Evolutionary conservation across 1,284 basidiomycete species (phyloP).

Genomic region (Cutaneotrichosporon sp.): DNA sequence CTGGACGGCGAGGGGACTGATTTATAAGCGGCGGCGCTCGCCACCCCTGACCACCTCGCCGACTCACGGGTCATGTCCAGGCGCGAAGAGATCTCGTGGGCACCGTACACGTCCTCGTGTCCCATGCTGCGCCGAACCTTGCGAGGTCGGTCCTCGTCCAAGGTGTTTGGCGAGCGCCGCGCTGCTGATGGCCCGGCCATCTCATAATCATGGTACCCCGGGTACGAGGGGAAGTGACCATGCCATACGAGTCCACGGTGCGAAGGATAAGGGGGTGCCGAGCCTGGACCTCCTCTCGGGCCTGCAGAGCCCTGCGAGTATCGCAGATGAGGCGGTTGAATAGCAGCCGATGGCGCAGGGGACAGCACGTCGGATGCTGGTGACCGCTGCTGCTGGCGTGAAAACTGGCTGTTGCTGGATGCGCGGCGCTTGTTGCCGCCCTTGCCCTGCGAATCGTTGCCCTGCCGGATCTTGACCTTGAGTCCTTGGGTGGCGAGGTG

Average conservation of each 20-base stretch:
- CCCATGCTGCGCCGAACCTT: slow-evolving; percentile 15
- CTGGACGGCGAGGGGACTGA: slow-evolving; percentile 32
- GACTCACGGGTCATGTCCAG: slow-evolving; percentile 20
- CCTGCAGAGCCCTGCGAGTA: slow-evolving; percentile 1
- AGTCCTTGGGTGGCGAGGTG: slow-evolving; percentile 54
- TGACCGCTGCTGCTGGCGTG: slow-evolving; percentile 8
- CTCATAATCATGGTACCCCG: slow-evolving; percentile 6
- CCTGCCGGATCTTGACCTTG: slow-evolving; percentile 54
- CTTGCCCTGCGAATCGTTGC: slow-evolving; percentile 40
- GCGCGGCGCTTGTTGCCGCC: slow-evolving; percentile 15
- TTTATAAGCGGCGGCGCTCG: background rate
- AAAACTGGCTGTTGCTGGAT: background rate
- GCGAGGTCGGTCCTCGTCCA: slow-evolving; percentile 11
- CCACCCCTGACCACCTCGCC: background rate
- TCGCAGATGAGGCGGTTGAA: slow-evolving; percentile 4
- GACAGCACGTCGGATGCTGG: background rate
- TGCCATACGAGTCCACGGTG: slow-evolving; percentile 7
- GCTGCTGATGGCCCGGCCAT: background rate
- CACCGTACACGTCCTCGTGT: slow-evolving; percentile 12
- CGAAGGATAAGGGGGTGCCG: slow-evolving; percentile 1
- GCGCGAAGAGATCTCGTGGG: slow-evolving; percentile 16
- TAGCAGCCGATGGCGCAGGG: background rate
- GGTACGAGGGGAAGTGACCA: slow-evolving; percentile 2
- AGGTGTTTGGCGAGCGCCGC: background rate
- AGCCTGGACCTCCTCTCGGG: background rate